Conservation (phyloP, 768 basidiomycete species). For the Saitozyma podzolica region DNA sequence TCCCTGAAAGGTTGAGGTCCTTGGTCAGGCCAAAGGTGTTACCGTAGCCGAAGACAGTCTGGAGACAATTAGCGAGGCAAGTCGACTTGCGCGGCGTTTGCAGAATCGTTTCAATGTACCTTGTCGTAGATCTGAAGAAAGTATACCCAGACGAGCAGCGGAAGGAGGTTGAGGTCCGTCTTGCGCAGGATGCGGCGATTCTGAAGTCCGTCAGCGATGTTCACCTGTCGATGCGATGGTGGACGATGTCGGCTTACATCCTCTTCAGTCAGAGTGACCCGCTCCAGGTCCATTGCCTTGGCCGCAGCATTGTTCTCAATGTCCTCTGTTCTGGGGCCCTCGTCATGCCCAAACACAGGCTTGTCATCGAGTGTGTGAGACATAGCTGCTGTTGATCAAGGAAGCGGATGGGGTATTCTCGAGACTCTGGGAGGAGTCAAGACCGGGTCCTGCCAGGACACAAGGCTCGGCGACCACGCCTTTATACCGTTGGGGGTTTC, state of each 20-base stretch:
- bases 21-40: constrained; percentile 15
- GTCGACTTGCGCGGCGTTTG: constrained; percentile 6
- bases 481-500: too few relatives aligned
- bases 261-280: constrained; percentile 8
- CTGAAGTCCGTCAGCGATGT: background rate
- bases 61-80: background rate
- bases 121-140: constrained; percentile 52
- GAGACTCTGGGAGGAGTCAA: too few relatives aligned
- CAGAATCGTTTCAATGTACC: background rate
- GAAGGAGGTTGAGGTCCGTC: constrained; percentile 41
- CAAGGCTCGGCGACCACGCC: too few relatives aligned
- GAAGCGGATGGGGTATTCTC: too few relatives aligned
- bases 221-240: too few relatives aligned
- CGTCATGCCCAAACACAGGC: too few relatives aligned
- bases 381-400: too few relatives aligned
- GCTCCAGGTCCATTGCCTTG: background rate
- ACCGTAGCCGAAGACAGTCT: constrained; percentile 3
- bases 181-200: constrained; percentile 29
- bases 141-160: constrained; percentile 47
- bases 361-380: too few relatives aligned
- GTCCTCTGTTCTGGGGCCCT: too few relatives aligned
- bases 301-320: too few relatives aligned
- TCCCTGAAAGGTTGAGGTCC: constrained; percentile 8
- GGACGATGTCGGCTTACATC: constrained; percentile 4
- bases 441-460: too few relatives aligned